phyloP scores from a whole-genome alignment of 1,284 basidiomycete species.

The Microbotryomycetes sp. region DNA sequence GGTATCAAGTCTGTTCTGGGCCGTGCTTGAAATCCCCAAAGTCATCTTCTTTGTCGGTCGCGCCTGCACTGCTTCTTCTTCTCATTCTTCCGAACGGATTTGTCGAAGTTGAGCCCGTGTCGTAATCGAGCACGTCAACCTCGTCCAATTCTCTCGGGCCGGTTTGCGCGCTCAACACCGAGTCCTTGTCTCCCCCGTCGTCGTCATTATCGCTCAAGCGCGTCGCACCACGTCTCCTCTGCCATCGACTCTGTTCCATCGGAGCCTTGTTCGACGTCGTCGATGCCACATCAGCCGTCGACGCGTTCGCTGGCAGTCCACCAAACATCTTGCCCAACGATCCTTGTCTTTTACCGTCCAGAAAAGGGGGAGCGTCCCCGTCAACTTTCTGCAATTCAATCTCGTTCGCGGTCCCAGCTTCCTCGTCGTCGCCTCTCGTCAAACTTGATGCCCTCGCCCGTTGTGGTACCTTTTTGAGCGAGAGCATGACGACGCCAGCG shows the following conservation, averaged over 20 bases:
- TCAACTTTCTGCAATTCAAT: not conserved
- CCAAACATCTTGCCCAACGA: conserved; percentile 17
- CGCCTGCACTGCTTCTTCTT: not conserved
- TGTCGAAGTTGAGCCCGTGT: not conserved
- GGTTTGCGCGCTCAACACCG: not conserved
- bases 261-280: not conserved
- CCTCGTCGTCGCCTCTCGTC: not conserved
- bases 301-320: conserved; percentile 1
- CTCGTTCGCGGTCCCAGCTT: conserved; percentile 9
- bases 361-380: not conserved
- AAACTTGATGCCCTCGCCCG: conserved; percentile 8
- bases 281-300: not conserved
- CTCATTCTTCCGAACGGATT: not conserved
- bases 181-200: not conserved
- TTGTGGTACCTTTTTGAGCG: not conserved
- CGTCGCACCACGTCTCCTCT: not conserved
- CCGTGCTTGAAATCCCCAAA: not conserved
- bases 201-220: not conserved
- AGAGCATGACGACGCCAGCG: conserved; percentile 69
- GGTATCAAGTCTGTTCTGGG: not conserved
- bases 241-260: not conserved
- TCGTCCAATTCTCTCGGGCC: not conserved
- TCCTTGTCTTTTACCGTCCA: conserved; percentile 9
- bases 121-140: not conserved
- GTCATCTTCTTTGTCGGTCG: not conserved